These are phyloP conservation scores for Candida tunisiensis DNA, from an alignment of 1,139 yeast species.

Conservation along the genomic window DNA sequence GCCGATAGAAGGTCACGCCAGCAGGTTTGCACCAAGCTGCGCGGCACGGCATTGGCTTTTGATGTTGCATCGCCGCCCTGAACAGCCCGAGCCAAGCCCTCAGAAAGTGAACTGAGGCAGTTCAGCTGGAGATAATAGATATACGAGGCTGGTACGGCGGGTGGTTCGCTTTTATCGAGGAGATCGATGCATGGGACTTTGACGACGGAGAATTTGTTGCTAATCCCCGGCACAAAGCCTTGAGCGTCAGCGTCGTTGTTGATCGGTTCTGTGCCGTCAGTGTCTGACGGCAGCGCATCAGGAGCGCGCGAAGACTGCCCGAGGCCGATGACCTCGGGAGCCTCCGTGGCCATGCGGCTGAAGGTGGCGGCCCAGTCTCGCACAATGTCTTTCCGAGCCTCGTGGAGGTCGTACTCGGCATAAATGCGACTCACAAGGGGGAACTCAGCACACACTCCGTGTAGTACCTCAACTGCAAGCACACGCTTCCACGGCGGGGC, in stretches of 20 bases:
- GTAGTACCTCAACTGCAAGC: conserved; percentile 55
- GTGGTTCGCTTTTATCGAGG: conserved; percentile 62
- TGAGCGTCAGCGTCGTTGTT: conserved; percentile 2
- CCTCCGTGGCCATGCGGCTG: conserved; percentile 10
- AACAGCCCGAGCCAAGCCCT: conserved; percentile 49
- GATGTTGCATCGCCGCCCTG: conserved; percentile 1
- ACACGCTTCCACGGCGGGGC: conserved; percentile 56
- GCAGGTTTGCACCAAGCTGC: conserved; percentile 1
- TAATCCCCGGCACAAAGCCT: conserved; percentile 8
- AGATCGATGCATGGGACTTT: conserved; percentile 51
- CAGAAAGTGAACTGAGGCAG: conserved; percentile 40
- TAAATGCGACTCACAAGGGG: conserved; percentile 35
- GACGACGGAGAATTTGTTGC: conserved; percentile 21
- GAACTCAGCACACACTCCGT: conserved; percentile 41
- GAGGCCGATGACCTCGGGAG: conserved; percentile 6
- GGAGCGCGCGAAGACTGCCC: conserved; percentile 8
- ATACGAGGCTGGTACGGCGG: conserved; percentile 45
- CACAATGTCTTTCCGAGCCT: conserved; percentile 44
- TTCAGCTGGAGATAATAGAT: conserved; percentile 39
- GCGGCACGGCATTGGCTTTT: conserved; percentile 2
- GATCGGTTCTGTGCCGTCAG: not conserved
- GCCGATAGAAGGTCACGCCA: conserved; percentile 32
- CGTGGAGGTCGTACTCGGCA: conserved; percentile 40
- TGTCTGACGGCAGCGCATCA: not conserved
- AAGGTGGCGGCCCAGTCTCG: conserved; percentile 37